A percentile compares a stretch with the other conserved stretches of the same genome.
These are phyloP conservation scores for Sparassis latifolia DNA, from an alignment of 1,284 basidiomycete genomes.

Conservation along the genomic window DNA sequence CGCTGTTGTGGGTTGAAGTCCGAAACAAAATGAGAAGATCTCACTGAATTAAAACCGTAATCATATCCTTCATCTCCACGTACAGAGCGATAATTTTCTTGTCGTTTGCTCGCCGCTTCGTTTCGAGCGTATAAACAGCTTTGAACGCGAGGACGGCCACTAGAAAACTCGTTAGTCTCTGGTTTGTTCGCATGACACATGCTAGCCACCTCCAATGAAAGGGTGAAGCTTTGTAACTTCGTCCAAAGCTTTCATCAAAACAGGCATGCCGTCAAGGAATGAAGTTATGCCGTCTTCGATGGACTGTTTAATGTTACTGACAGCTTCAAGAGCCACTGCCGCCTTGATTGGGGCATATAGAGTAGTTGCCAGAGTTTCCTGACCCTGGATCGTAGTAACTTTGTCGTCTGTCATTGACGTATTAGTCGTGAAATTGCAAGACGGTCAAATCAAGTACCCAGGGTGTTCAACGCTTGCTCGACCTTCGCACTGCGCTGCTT, in stretches of 20 bases:
- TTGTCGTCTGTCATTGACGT: neutral
- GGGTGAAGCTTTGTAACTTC: constrained; percentile 22
- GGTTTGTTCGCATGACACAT: too few species aligned
- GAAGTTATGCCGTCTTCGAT: constrained; percentile 10
- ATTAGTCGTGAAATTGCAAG: neutral
- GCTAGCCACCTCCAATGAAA: constrained; percentile 20
- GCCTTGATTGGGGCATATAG: neutral
- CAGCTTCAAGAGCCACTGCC: neutral
- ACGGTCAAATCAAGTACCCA: neutral
- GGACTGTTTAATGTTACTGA: neutral
- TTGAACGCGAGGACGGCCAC: constrained; percentile 39
- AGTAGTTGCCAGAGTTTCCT: neutral
- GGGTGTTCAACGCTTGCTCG: neutral
- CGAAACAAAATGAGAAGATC: constrained; percentile 4
- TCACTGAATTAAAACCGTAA: constrained; percentile 35
- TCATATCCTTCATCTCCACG: constrained; percentile 39
- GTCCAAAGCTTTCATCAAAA: constrained; percentile 18
- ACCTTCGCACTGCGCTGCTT: neutral
- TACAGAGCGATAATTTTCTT: constrained; percentile 34
- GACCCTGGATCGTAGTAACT: constrained; percentile 6
- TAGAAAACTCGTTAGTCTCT: constrained; percentile 11
- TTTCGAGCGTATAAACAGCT: constrained; percentile 32
- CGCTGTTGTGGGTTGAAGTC: constrained; percentile 6
- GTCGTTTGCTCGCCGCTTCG: constrained; percentile 36
- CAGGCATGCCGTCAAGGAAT: constrained; percentile 17